Conservation (phyloP, 768 basidiomycete genomes). For the Rhodotorula diobovata region DNA sequence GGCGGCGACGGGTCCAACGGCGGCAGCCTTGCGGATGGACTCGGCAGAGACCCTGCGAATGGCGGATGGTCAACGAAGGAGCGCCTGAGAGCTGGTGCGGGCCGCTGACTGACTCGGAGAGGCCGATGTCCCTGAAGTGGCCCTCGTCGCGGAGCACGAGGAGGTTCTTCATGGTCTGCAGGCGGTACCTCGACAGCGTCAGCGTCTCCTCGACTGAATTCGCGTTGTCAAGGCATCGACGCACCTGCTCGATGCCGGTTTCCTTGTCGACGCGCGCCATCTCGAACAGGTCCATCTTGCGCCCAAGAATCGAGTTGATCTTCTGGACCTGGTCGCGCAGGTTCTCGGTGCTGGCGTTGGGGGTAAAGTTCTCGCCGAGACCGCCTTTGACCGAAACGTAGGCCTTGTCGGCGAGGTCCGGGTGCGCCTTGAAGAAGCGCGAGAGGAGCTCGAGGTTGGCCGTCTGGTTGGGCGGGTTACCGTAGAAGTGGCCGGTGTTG, state of each 20-base stretch:
- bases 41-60: conserved; percentile 9
- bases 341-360: conserved; percentile 47
- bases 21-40: conserved; percentile 46
- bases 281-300: conserved; percentile 60
- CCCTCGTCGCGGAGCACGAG: conserved; percentile 56
- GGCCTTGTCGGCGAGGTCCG: conserved; percentile 50
- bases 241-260: conserved; percentile 22
- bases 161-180: conserved; percentile 48
- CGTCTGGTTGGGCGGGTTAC: conserved; percentile 47
- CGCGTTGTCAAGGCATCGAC: not conserved
- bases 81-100: not conserved
- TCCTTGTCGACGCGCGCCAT: conserved; percentile 50
- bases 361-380: conserved; percentile 14
- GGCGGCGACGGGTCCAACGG: conserved; percentile 55
- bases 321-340: conserved; percentile 55
- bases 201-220: too few species aligned
- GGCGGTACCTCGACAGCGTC: not conserved
- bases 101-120: conserved; percentile 52
- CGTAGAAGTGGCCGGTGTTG: conserved; percentile 59
- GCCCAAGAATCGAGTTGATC: conserved; percentile 45
- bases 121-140: conserved; percentile 59
- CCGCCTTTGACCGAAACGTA: conserved; percentile 56
- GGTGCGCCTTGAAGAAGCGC: conserved; percentile 55
- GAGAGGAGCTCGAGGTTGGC: conserved; percentile 55
- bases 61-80: conserved; percentile 39